Evolutionary conservation across 2,329 filamentous ascomycete genomes (phyloP).

Genomic region (Ceratocystis variospora): DNA sequence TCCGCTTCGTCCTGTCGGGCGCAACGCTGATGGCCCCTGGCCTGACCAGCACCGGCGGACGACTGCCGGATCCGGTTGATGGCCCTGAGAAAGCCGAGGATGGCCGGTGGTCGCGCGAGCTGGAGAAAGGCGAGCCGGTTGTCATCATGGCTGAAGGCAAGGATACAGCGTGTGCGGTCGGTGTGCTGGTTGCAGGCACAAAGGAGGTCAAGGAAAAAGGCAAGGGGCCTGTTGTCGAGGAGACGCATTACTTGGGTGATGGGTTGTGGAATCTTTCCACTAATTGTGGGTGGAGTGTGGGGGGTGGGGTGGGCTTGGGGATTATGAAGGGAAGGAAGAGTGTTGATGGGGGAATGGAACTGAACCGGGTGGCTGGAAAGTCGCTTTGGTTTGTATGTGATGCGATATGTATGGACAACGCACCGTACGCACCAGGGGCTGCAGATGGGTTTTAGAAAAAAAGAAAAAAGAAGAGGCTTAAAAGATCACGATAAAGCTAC

Average conservation of each 20-base stretch:
- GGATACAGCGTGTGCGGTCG: conserved; percentile 77
- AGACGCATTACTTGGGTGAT: conserved; percentile 86
- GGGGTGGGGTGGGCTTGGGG: too few relatives aligned
- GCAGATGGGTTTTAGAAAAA: neutral
- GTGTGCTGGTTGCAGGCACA: conserved; percentile 68
- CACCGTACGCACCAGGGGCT: neutral
- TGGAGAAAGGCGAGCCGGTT: conserved; percentile 70
- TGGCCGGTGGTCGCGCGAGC: conserved; percentile 48
- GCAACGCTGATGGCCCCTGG: conserved; percentile 95
- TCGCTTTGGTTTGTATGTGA: neutral
- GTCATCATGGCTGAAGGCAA: conserved; percentile 90
- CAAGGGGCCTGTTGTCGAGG: conserved; percentile 88
- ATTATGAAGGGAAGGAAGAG: neutral
- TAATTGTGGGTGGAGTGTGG: too few relatives aligned
- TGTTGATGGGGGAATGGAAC: neutral
- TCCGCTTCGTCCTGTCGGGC: conserved; percentile 87
- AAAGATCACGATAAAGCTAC: neutral
- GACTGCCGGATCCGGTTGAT: conserved; percentile 48
- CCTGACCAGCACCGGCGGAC: conserved; percentile 67
- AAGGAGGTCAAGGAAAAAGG: conserved; percentile 87
- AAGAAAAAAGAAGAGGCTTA: too few relatives aligned
- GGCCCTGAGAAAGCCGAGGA: conserved; percentile 35
- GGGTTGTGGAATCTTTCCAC: conserved; percentile 66
- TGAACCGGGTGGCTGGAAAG: neutral
- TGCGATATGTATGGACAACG: too few relatives aligned